These are phyloP conservation scores for Claviceps humidiphila DNA, from an alignment of 2,329 filamentous ascomycete genomes.

Conservation along the genomic window DNA sequence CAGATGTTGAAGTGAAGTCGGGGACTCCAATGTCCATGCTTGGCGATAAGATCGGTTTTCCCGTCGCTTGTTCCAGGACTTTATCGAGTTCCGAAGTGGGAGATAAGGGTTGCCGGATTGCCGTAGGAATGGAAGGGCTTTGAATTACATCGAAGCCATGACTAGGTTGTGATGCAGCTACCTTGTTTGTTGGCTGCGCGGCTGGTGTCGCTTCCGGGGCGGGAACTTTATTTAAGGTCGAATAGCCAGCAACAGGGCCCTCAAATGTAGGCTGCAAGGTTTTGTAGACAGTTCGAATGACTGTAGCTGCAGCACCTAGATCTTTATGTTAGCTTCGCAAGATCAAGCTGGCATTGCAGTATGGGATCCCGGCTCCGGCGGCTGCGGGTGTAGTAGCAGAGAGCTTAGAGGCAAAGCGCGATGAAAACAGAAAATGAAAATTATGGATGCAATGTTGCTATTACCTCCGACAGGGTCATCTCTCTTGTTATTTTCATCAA, in stretches of 20 bases:
- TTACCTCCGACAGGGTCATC: slow-evolving; percentile 1
- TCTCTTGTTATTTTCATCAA: not conserved
- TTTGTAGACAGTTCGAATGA: slow-evolving; percentile 26
- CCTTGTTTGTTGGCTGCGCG: not conserved
- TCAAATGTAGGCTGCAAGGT: slow-evolving; percentile 28
- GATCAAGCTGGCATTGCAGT: too few species aligned
- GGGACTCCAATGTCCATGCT: slow-evolving; percentile 7
- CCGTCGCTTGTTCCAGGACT: slow-evolving; percentile 19
- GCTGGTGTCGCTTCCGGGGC: slow-evolving; percentile 4
- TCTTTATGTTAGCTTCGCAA: not conserved
- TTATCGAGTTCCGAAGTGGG: slow-evolving; percentile 12
- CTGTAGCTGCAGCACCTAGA: slow-evolving; percentile 11
- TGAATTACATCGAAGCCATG: slow-evolving; percentile 7
- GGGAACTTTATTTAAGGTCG: slow-evolving; percentile 17
- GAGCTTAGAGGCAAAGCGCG: not conserved
- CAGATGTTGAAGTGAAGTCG: slow-evolving; percentile 5
- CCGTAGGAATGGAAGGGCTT: slow-evolving; percentile 11
- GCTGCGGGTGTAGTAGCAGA: too few species aligned
- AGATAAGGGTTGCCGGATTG: slow-evolving; percentile 15
- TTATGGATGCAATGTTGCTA: not conserved
- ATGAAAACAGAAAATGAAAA: not conserved
- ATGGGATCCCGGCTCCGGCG: too few species aligned
- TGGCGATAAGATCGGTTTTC: slow-evolving; percentile 7
- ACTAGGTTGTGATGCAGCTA: not conserved
- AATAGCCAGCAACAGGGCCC: slow-evolving; percentile 29